These are phyloP conservation scores for Aphanomyces invadans DNA, from an alignment of 352 stramenopile genomes.

Conservation along the genomic window DNA sequence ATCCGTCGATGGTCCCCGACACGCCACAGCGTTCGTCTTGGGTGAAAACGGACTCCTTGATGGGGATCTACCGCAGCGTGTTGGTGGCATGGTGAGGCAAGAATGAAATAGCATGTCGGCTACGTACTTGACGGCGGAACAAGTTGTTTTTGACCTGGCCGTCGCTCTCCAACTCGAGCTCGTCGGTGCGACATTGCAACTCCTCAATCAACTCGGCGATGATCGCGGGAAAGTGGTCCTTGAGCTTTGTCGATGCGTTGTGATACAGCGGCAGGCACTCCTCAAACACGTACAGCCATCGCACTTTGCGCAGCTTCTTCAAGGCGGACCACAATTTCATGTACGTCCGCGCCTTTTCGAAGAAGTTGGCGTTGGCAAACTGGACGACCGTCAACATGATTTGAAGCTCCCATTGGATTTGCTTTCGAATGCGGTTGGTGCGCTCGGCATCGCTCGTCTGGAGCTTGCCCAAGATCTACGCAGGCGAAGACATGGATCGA, in stretches of 20 bases:
- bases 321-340: neutral
- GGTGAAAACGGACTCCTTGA: neutral
- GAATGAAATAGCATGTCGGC: neutral
- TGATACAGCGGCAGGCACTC: constrained; percentile 39
- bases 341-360: neutral
- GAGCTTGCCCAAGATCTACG: constrained; percentile 37
- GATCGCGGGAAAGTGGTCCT: constrained; percentile 38
- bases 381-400: constrained; percentile 1
- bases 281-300: constrained; percentile 31
- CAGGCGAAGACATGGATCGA: no score
- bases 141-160: neutral
- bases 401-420: constrained; percentile 34
- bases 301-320: neutral
- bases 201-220: constrained; percentile 49
- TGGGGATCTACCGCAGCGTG: neutral
- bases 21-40: neutral
- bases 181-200: constrained; percentile 31
- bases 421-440: constrained; percentile 27
- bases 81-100: neutral
- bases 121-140: neutral
- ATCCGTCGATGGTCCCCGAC: neutral
- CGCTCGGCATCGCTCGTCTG: constrained; percentile 39
- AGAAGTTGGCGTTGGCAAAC: neutral
- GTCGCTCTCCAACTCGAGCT: constrained; percentile 29
- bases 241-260: constrained; percentile 26